phyloP scores from a whole-genome alignment of 2,329 filamentous ascomycete genomes.

The Aspergillus awamori region DNA sequence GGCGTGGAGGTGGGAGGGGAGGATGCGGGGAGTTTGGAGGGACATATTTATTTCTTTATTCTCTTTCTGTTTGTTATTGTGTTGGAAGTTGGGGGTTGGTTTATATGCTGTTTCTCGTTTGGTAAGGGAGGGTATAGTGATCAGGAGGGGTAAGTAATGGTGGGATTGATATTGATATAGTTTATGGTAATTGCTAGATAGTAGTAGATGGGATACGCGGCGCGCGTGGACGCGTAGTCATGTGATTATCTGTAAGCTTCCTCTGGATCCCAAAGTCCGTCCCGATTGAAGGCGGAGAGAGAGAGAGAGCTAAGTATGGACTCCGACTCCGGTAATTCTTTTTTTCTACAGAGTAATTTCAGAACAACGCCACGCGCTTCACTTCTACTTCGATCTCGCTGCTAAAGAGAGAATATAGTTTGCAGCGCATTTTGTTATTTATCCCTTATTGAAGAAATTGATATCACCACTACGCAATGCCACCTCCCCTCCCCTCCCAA shows the following conservation, averaged over 20 bases:
- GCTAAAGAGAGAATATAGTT: background rate
- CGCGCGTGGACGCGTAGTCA: constrained; percentile 25
- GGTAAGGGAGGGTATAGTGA: too few species aligned
- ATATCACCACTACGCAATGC: constrained; percentile 35
- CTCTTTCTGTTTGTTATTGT: background rate
- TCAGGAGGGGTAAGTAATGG: background rate
- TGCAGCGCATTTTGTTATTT: too few species aligned
- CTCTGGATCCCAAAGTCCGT: too few species aligned
- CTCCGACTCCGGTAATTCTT: too few species aligned
- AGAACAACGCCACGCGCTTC: background rate
- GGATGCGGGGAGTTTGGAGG: constrained; percentile 79
- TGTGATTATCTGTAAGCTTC: constrained; percentile 7
- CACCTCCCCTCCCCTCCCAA: constrained; percentile 46
- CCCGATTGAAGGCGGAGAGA: too few species aligned
- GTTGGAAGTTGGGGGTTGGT: background rate
- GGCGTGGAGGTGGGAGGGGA: constrained; percentile 74
- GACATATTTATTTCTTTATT: constrained; percentile 56
- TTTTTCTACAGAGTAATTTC: too few species aligned
- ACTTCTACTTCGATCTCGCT: background rate
- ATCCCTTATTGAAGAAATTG: background rate
- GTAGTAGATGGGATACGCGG: constrained; percentile 3
- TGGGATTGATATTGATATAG: background rate
- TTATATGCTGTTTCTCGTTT: background rate
- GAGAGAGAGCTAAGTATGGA: too few species aligned
- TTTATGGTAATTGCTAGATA: background rate